Evolutionary conservation across 768 basidiomycete species (phyloP), one percentile per base, ranked within the genome.

Genomic region (Kwoniella mangroviensis): DNA sequence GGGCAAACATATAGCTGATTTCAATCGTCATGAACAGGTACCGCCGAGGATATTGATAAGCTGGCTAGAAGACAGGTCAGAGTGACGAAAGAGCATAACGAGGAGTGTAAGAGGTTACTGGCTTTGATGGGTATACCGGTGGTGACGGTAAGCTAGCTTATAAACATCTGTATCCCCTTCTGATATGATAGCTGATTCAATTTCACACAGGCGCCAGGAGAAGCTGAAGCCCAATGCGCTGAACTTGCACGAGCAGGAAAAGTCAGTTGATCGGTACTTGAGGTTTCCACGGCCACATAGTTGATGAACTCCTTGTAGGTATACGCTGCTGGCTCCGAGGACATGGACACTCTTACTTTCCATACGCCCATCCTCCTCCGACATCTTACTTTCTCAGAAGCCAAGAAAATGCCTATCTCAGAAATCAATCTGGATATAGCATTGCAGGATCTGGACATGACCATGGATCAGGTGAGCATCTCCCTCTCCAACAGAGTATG

Each of bases 311-410:
- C 24, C 7, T 28, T 4, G 26, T 58, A 94, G 92, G 93, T 98
- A 28, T 98, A 93, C 81, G 97, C 93, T 1, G 95, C 97, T 9
- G 97, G 97, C 15, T 97, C 95, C 0, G 97, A 98, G 84, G 97
- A 99, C 83, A 99, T 99, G 97, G 97, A 99, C 78, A 99, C 97
- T 9, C 88, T 99, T 22, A 99, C 97, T 0, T 99, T 99, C 86
- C 88, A 89, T 74, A 85, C 96, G 0, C 96, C 97, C 1, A 90
- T 96, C 54, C 87, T 99, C 10, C 91, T 92, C 75, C 92, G 97
- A 34, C 97, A 98, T 84, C 88, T 99, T 69, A 98, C 97, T 13
- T 98, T 98, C 85, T 94, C 93, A 13, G 97, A 99, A 81, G 95
- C 95, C 15, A 94, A 96, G 83, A 98, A 98, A 79, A 90, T 92